Evolutionary conservation across 305 asterid species (phyloP).

Genomic region (Fraxinus baroniana): DNA sequence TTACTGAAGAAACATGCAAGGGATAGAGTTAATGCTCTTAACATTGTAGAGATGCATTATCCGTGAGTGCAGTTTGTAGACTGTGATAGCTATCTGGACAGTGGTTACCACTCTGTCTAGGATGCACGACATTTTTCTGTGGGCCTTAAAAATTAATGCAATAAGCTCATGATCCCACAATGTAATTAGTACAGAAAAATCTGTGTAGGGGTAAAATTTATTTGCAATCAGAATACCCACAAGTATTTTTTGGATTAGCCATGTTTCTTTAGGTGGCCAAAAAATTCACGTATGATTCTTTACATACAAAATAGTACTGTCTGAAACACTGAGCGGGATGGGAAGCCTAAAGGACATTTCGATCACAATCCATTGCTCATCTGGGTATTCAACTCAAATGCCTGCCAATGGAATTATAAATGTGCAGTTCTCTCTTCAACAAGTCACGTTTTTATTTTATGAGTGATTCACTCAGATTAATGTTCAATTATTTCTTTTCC

Average conservation of each 20-base stretch:
- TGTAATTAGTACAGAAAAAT: background rate
- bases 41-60: background rate
- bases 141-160: background rate
- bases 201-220: background rate
- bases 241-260: background rate
- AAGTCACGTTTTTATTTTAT: background rate
- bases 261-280: background rate
- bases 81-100: background rate
- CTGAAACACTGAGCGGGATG: slow-evolving; percentile 7
- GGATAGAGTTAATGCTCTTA: background rate
- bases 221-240: background rate
- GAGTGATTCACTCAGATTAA: background rate
- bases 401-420: background rate
- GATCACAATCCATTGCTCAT: slow-evolving; percentile 10
- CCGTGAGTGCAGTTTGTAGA: background rate
- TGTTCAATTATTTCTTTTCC: slow-evolving; percentile 25
- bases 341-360: background rate
- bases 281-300: background rate
- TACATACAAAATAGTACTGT: background rate
- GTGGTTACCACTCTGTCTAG: background rate
- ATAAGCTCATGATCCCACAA: background rate
- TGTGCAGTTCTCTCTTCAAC: background rate
- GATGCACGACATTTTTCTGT: background rate
- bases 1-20: background rate
- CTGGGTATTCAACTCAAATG: slow-evolving; percentile 4